Evolutionary conservation across 495 filamentous ascomycete species (phyloP).

Genomic region (Aspergillus hancockii): DNA sequence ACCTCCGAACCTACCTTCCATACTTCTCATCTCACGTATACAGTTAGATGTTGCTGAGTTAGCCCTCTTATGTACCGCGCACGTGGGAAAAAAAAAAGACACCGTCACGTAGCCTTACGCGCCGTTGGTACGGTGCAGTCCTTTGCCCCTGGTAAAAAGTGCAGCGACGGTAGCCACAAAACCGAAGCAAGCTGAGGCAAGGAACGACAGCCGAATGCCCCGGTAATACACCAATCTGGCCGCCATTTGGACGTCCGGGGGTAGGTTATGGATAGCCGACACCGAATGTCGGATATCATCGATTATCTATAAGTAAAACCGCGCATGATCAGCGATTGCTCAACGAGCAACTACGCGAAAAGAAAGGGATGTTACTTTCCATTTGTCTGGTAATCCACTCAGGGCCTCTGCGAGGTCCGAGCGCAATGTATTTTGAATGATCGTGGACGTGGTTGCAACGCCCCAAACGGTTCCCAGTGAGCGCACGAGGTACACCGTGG

Average conservation of each 20-base stretch:
- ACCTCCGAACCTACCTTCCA: background rate
- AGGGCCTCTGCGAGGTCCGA: conserved; percentile 56
- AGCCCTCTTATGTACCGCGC: background rate
- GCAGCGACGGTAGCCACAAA: conserved; percentile 50
- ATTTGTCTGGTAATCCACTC: conserved; percentile 64
- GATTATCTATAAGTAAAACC: conserved; percentile 45
- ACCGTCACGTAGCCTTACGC: background rate
- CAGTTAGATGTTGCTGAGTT: background rate
- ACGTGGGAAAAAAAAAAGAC: background rate
- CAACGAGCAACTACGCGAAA: background rate
- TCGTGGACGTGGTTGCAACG: conserved; percentile 61
- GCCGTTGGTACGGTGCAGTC: conserved; percentile 27
- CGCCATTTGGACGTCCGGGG: conserved; percentile 59
- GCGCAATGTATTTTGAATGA: conserved; percentile 64
- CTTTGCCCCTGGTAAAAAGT: conserved; percentile 51
- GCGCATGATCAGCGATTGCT: conserved; percentile 24
- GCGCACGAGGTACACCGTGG: conserved; percentile 63
- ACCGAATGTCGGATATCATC: conserved; percentile 64
- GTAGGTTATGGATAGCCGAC: conserved; percentile 52
- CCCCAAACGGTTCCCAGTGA: conserved; percentile 66
- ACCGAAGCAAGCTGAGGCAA: conserved; percentile 53
- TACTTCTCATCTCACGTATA: background rate
- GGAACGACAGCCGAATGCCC: conserved; percentile 57
- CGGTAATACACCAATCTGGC: conserved; percentile 61
- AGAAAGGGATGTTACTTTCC: conserved; percentile 57